phyloP scores from a whole-genome alignment of 2,329 filamentous ascomycete genomes.

The Scedosporium apiospermum region DNA sequence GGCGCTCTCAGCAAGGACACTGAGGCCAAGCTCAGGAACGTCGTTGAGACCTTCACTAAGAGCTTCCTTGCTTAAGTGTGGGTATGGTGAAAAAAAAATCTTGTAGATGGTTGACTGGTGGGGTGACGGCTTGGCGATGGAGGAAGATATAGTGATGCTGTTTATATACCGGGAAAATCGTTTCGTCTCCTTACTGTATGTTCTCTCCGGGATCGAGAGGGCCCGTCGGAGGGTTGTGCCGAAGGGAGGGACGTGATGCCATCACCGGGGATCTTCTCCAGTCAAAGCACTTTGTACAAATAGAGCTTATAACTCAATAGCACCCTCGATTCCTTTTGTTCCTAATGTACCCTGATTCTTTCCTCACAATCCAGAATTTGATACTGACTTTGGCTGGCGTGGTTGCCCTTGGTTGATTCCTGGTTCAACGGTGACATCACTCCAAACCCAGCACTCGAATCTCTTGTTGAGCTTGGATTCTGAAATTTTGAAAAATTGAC shows the following conservation, averaged over 20 bases:
- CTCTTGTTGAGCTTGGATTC: no score
- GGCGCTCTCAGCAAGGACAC: conserved; percentile 91
- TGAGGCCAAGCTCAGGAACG: conserved; percentile 72
- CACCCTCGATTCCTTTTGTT: conserved; percentile 53
- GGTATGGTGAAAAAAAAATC: conserved; percentile 20
- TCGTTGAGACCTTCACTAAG: conserved; percentile 79
- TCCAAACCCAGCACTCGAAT: no score
- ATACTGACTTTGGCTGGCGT: neutral
- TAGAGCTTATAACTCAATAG: conserved; percentile 53
- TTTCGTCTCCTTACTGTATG: conserved; percentile 19
- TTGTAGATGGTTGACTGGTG: conserved; percentile 17
- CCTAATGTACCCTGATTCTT: conserved; percentile 7
- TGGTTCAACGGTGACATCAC: no score
- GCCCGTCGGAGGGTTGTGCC: conserved; percentile 34
- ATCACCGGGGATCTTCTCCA: conserved; percentile 29
- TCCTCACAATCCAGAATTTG: neutral
- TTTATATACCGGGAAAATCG: conserved; percentile 35
- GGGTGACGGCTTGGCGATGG: conserved; percentile 10
- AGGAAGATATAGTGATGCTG: conserved; percentile 22
- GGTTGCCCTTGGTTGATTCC: neutral
- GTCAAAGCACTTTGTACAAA: conserved; percentile 51
- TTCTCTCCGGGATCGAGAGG: conserved; percentile 38
- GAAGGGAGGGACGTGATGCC: conserved; percentile 33
- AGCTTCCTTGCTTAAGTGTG: conserved; percentile 60
- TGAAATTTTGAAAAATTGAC: no score